A percentile compares a stretch with the other conserved stretches of the same genome.
These are phyloP conservation scores for Ceratonia siliqua DNA, from an alignment of 306 rosid species.

Conservation along the genomic window DNA sequence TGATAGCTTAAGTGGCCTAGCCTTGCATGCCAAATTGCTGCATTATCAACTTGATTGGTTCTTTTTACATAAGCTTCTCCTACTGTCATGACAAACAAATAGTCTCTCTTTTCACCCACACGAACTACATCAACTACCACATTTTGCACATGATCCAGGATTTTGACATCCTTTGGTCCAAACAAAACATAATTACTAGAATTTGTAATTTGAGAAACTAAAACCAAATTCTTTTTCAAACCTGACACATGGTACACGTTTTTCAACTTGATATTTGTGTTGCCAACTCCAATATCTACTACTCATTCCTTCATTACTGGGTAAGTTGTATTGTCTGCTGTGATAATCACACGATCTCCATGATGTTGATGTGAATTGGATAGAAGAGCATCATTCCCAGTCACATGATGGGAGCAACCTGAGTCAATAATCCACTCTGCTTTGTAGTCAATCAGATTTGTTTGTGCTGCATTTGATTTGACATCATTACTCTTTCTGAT, in stretches of 20 bases:
- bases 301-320: not conserved
- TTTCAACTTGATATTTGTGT: not conserved
- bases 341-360: not conserved
- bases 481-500: too few relatives aligned
- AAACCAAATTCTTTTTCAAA: slow-evolving; percentile 1
- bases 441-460: not conserved
- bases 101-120: not conserved
- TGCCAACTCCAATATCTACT: too few relatives aligned
- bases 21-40: too few relatives aligned
- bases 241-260: slow-evolving; percentile 5
- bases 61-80: slow-evolving; percentile 14
- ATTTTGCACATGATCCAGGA: not conserved
- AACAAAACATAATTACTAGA: slow-evolving; percentile 6
- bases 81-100: not conserved
- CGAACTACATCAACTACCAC: not conserved
- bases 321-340: not conserved
- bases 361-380: not conserved
- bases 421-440: not conserved
- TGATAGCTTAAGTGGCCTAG: too few relatives aligned
- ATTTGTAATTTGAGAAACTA: not conserved
- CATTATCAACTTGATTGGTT: not conserved
- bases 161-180: not conserved
- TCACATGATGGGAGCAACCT: slow-evolving; percentile 13
- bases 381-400: not conserved
- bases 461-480: too few relatives aligned